These are phyloP conservation scores for Avena eriantha DNA, from an alignment of 176 grass and related monocot genomes.

Conservation along the genomic window DNA sequence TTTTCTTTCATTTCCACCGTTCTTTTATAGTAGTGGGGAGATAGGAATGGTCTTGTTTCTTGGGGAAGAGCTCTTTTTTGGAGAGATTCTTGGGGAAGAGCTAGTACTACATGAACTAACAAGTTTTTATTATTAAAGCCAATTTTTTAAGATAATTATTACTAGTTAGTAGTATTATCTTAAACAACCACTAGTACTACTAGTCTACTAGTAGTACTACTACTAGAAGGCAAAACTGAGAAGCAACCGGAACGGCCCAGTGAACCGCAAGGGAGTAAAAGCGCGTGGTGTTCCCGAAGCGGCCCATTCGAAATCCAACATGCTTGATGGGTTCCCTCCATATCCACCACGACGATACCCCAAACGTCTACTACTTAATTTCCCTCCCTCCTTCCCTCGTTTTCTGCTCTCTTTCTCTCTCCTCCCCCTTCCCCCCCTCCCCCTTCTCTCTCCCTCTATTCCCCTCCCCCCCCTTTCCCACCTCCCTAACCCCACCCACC, in stretches of 20 bases:
- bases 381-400: slow-evolving; percentile 69
- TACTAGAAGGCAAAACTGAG: too few relatives aligned
- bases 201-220: too few relatives aligned
- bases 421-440: slow-evolving; percentile 14
- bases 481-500: slow-evolving; percentile 49
- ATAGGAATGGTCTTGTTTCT: too few relatives aligned
- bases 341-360: not conserved
- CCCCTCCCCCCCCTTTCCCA: slow-evolving; percentile 19
- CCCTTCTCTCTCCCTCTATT: slow-evolving; percentile 13
- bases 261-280: not conserved
- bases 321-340: not conserved
- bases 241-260: not conserved
- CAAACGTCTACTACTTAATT: slow-evolving; percentile 45
- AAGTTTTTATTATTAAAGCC: too few relatives aligned
- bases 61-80: too few relatives aligned
- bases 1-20: too few relatives aligned
- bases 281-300: not conserved
- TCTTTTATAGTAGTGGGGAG: too few relatives aligned
- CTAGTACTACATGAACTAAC: too few relatives aligned
- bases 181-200: too few relatives aligned
- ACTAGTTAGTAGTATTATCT: too few relatives aligned
- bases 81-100: too few relatives aligned
- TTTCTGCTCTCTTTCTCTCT: slow-evolving; percentile 55
- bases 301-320: slow-evolving; percentile 23
- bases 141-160: too few relatives aligned